These are phyloP conservation scores for Penicillium sp. DNA, from an alignment of 2,329 filamentous ascomycete species.

Conservation along the genomic window DNA sequence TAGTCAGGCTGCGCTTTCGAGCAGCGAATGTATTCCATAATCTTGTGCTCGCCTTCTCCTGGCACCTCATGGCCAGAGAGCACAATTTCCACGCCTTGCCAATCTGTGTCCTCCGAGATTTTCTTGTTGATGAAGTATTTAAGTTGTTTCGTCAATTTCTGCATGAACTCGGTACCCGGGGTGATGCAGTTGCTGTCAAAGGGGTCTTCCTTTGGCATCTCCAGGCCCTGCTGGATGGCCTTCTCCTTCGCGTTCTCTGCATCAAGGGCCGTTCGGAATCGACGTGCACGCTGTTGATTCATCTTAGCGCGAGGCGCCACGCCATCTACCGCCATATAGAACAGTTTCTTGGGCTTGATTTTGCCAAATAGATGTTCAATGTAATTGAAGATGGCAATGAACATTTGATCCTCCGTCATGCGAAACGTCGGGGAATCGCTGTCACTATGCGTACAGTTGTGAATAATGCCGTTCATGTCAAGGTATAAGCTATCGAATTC, in stretches of 20 bases:
- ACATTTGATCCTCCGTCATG: conserved; percentile 97
- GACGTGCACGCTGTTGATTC: conserved; percentile 94
- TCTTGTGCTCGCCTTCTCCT: conserved; percentile 97
- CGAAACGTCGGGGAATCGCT: conserved; percentile 84
- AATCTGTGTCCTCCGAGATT: conserved; percentile 89
- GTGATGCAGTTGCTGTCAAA: conserved; percentile 99
- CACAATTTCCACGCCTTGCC: conserved; percentile 93
- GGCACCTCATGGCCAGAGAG: conserved; percentile 96
- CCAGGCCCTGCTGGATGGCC: conserved; percentile 76
- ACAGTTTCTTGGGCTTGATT: conserved; percentile 95
- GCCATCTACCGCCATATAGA: conserved; percentile 99
- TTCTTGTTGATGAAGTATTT: conserved; percentile 99
- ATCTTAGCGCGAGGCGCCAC: conserved; percentile 97
- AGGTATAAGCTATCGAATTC: conserved; percentile 94
- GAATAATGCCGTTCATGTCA: conserved; percentile 96
- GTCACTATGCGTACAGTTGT: conserved; percentile 98
- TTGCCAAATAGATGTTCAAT: conserved; percentile 98
- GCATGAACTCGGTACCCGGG: conserved; percentile 94
- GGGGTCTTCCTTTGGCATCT: conserved; percentile 87
- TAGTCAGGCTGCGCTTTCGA: conserved; percentile 92
- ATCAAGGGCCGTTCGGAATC: conserved; percentile 89
- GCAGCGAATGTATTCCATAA: conserved; percentile 99
- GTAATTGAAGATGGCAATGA: conserved; percentile 99
- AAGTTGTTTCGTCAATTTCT: conserved; percentile 81
- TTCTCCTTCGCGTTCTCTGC: conserved; percentile 83